Percentiles rank a stretch among this genome's conserved stretches.
These are phyloP conservation scores for Pseudozyma hubeiensis DNA, from an alignment of 1,284 basidiomycete species.

Conservation along the genomic window DNA sequence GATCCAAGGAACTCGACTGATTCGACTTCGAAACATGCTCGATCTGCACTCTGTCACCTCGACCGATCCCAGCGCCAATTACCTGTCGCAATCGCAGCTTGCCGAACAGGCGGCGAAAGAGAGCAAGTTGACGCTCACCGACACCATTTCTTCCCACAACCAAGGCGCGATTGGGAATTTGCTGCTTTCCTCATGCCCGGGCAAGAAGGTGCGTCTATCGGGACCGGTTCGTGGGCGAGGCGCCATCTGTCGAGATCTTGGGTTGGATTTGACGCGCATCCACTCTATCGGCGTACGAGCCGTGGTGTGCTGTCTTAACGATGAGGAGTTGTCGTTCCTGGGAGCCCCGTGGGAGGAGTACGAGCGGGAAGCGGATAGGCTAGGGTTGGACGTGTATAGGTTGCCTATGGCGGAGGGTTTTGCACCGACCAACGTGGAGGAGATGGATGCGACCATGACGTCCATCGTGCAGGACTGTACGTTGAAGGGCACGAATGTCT, in stretches of 20 bases:
- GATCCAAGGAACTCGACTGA: slow-evolving; percentile 51
- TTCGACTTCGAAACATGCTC: slow-evolving; percentile 49
- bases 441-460: slow-evolving; percentile 81
- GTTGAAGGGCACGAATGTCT: slow-evolving; percentile 78
- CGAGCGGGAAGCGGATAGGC: slow-evolving; percentile 74
- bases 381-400: slow-evolving; percentile 82
- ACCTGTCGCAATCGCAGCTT: slow-evolving; percentile 33
- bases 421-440: slow-evolving; percentile 82
- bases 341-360: slow-evolving; percentile 88
- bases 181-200: slow-evolving; percentile 90
- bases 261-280: slow-evolving; percentile 81
- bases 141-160: slow-evolving; percentile 1
- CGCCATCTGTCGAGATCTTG: slow-evolving; percentile 85
- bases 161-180: slow-evolving; percentile 80
- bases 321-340: slow-evolving; percentile 84
- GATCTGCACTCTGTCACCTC: slow-evolving; percentile 44
- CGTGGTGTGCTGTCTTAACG: slow-evolving; percentile 87
- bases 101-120: slow-evolving; percentile 32
- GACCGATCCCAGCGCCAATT: slow-evolving; percentile 25
- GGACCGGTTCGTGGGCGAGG: slow-evolving; percentile 84
- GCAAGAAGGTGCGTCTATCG: slow-evolving; percentile 89
- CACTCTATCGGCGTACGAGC: slow-evolving; percentile 81
- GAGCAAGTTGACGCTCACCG: slow-evolving; percentile 7
- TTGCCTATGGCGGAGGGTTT: slow-evolving; percentile 90
- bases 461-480: slow-evolving; percentile 81